Evolutionary conservation across 2,329 filamentous ascomycete species (phyloP).

Genomic region (Cytospora piceae): DNA sequence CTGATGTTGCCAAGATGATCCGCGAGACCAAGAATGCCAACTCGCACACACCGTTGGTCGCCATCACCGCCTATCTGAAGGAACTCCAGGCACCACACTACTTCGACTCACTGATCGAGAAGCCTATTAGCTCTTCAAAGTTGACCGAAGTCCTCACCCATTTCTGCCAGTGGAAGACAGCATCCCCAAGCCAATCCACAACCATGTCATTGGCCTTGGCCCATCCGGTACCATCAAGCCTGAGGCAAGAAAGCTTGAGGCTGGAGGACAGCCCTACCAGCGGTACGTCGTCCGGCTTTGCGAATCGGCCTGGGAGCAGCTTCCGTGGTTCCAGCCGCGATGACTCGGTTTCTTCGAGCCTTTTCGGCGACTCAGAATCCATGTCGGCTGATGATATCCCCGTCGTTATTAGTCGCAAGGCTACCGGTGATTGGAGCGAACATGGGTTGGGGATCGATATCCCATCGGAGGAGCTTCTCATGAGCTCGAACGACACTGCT

Average conservation of each 20-base stretch:
- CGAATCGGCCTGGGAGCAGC: conserved; percentile 71
- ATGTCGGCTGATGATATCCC: conserved; percentile 78
- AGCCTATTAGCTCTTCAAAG: conserved; percentile 92
- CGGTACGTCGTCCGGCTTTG: conserved; percentile 69
- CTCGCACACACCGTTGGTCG: conserved; percentile 90
- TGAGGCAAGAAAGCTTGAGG: conserved; percentile 66
- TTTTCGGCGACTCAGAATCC: conserved; percentile 85
- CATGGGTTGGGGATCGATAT: conserved; percentile 84
- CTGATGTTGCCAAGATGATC: conserved; percentile 96
- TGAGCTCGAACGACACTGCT: conserved; percentile 40
- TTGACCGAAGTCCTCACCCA: conserved; percentile 84
- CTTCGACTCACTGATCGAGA: conserved; percentile 94
- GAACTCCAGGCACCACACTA: conserved; percentile 93
- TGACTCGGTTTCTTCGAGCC: conserved; percentile 85
- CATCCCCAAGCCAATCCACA: conserved; percentile 53
- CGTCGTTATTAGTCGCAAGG: conserved; percentile 73
- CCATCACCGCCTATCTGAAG: conserved; percentile 97
- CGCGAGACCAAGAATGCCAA: conserved; percentile 96
- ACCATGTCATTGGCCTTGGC: conserved; percentile 51
- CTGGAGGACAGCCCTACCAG: conserved; percentile 84
- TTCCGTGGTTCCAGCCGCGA: conserved; percentile 81
- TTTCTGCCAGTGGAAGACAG: conserved; percentile 91
- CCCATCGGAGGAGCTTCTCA: conserved; percentile 59
- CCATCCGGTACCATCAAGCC: conserved; percentile 64
- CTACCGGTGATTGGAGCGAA: conserved; percentile 78